phyloP scores from a whole-genome alignment of 2,329 filamentous ascomycete species.

The Rachicladosporium sp. region DNA sequence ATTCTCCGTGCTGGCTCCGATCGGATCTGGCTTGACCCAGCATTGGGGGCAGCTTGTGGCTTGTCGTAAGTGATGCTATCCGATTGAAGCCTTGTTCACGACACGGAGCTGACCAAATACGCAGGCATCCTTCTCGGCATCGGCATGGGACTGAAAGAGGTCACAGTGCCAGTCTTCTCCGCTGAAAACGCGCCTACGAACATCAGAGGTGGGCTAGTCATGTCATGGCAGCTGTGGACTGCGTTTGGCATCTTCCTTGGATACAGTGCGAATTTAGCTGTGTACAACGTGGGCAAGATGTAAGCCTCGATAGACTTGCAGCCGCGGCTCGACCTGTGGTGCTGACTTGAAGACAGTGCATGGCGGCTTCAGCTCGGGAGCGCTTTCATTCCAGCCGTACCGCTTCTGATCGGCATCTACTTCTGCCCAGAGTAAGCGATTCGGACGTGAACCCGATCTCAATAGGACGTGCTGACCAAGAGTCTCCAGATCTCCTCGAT shows the following conservation, averaged over 20 bases:
- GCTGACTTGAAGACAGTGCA: slow-evolving; percentile 5
- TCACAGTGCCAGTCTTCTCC: slow-evolving; percentile 37
- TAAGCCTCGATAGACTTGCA: no score
- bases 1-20: slow-evolving; percentile 54
- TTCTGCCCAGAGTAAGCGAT: slow-evolving; percentile 25
- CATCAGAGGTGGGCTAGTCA: slow-evolving; percentile 44
- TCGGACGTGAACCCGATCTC: neutral
- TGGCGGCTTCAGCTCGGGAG: slow-evolving; percentile 37
- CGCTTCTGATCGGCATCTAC: slow-evolving; percentile 32
- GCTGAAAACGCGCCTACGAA: slow-evolving; percentile 44
- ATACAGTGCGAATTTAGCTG: slow-evolving; percentile 29
- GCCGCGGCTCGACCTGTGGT: no score
- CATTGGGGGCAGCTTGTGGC: slow-evolving; percentile 29
- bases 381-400: slow-evolving; percentile 36
- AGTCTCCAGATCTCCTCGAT: slow-evolving; percentile 8
- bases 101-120: slow-evolving; percentile 7
- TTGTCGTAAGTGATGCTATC: no score
- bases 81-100: no score
- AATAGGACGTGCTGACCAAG: neutral
- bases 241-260: slow-evolving; percentile 38
- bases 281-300: slow-evolving; percentile 26
- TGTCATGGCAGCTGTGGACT: slow-evolving; percentile 41
- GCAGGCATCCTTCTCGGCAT: slow-evolving; percentile 28
- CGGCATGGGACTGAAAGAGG: slow-evolving; percentile 34
- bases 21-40: slow-evolving; percentile 52